phyloP scores from a whole-genome alignment of 352 stramenopile genomes.

The Phytophthora idaei region DNA sequence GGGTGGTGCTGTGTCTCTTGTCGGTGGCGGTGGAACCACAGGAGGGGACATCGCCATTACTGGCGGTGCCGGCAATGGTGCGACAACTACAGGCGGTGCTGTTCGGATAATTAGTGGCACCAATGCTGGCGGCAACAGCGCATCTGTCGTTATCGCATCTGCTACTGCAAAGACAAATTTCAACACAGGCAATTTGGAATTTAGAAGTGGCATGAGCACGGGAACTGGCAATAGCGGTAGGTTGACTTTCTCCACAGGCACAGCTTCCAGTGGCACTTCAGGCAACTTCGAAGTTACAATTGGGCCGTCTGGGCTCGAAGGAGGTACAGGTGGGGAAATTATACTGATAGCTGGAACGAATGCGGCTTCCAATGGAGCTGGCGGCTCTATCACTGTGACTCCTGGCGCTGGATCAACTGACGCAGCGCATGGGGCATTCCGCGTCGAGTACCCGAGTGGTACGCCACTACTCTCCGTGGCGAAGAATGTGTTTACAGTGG shows the following conservation, averaged over 20 bases:
- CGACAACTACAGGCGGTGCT: constrained; percentile 12
- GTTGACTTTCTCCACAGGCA: constrained; percentile 43
- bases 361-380: constrained; percentile 22
- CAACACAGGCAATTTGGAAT: constrained; percentile 39
- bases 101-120: constrained; percentile 35
- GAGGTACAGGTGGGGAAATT: constrained; percentile 36
- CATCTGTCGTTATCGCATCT: constrained; percentile 35
- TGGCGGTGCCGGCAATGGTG: constrained; percentile 31
- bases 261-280: constrained; percentile 26
- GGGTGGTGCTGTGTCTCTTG: constrained; percentile 27
- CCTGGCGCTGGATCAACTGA: constrained; percentile 40
- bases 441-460: constrained; percentile 43
- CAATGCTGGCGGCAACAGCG: constrained; percentile 37
- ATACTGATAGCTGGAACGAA: constrained; percentile 46
- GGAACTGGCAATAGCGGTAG: constrained; percentile 48
- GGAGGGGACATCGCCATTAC: constrained; percentile 42
- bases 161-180: constrained; percentile 25
- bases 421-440: constrained; percentile 39
- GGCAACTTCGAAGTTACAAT: constrained; percentile 49
- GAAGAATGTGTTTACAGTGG: constrained; percentile 36
- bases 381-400: constrained; percentile 43
- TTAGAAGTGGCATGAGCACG: constrained; percentile 27
- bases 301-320: constrained; percentile 33
- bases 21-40: constrained; percentile 16
- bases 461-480: constrained; percentile 39